These are phyloP conservation scores for Neospora caninum DNA, from an alignment of 169 alveolate species.

Conservation along the genomic window DNA sequence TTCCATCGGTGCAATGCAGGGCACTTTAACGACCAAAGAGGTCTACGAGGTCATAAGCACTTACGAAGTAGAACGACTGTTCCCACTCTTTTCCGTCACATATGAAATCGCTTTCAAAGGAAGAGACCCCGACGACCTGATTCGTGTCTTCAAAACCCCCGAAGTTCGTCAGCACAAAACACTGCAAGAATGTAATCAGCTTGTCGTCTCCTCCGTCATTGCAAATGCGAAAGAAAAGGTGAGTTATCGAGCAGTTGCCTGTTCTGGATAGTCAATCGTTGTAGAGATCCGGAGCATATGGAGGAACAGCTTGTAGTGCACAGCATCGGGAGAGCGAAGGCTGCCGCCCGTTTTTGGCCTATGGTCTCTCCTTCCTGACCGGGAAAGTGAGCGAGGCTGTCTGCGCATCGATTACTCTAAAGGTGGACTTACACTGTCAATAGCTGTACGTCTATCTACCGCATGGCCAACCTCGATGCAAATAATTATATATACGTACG, in stretches of 20 bases:
- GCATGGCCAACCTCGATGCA: too few species aligned
- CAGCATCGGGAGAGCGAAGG: too few species aligned
- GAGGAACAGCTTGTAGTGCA: too few species aligned
- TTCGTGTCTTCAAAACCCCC: constrained; percentile 61
- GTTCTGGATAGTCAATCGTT: too few species aligned
- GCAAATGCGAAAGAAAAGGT: constrained; percentile 23
- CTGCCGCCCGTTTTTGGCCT: too few species aligned
- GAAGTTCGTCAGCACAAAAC: constrained; percentile 16
- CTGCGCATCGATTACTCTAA: too few species aligned
- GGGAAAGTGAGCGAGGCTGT: too few species aligned
- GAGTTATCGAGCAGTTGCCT: neutral
- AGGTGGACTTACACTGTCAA: too few species aligned
- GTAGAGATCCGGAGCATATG: too few species aligned
- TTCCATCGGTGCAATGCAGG: constrained; percentile 67
- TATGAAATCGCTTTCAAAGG: constrained; percentile 68
- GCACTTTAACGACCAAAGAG: constrained; percentile 69
- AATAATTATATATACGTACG: too few species aligned
- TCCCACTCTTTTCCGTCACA: constrained; percentile 69
- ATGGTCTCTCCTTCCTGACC: too few species aligned
- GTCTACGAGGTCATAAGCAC: constrained; percentile 59
- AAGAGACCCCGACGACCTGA: constrained; percentile 50
- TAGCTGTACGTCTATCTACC: too few species aligned
- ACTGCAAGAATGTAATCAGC: constrained; percentile 28
- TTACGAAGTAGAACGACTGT: constrained; percentile 54
- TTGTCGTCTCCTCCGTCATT: neutral